These are phyloP conservation scores for Cryphonectria nitschkei DNA, from an alignment of 2,329 filamentous ascomycete species.

Conservation along the genomic window DNA sequence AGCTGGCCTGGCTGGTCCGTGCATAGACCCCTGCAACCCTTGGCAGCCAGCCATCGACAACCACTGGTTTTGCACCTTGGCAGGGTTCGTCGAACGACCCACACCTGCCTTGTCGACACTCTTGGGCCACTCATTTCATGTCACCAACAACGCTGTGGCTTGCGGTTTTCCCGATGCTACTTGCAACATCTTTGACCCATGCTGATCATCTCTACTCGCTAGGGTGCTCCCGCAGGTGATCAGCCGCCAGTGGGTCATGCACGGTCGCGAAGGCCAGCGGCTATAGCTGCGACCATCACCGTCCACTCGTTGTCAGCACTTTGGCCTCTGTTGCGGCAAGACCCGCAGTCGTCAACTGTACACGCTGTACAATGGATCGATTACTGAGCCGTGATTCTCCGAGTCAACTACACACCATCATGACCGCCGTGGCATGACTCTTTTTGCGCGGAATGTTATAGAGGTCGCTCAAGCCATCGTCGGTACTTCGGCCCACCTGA, in stretches of 20 bases:
- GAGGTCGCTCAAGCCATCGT: background rate
- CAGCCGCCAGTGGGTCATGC: slow-evolving; percentile 4
- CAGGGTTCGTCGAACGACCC: slow-evolving; percentile 14
- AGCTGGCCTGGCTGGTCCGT: slow-evolving; percentile 5
- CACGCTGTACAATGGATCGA: background rate
- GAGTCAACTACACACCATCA: background rate
- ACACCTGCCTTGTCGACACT: slow-evolving; percentile 1
- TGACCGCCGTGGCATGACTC: background rate
- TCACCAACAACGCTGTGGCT: background rate
- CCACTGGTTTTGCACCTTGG: slow-evolving; percentile 13
- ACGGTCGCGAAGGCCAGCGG: slow-evolving; percentile 14
- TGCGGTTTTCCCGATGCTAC: background rate
- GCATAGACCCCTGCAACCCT: background rate
- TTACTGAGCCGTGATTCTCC: background rate
- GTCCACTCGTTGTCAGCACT: slow-evolving; percentile 7
- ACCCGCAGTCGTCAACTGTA: background rate
- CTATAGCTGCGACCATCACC: background rate
- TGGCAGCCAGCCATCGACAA: background rate
- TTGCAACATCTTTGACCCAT: background rate
- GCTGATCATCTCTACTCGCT: slow-evolving; percentile 1
- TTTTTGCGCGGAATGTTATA: slow-evolving; percentile 6
- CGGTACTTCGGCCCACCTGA: slow-evolving; percentile 8
- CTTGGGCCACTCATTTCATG: slow-evolving; percentile 6
- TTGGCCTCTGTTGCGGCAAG: slow-evolving; percentile 10
- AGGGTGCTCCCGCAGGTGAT: slow-evolving; percentile 1